phyloP scores from a whole-genome alignment of 352 stramenopile species.

The Globisporangium emineosum region DNA sequence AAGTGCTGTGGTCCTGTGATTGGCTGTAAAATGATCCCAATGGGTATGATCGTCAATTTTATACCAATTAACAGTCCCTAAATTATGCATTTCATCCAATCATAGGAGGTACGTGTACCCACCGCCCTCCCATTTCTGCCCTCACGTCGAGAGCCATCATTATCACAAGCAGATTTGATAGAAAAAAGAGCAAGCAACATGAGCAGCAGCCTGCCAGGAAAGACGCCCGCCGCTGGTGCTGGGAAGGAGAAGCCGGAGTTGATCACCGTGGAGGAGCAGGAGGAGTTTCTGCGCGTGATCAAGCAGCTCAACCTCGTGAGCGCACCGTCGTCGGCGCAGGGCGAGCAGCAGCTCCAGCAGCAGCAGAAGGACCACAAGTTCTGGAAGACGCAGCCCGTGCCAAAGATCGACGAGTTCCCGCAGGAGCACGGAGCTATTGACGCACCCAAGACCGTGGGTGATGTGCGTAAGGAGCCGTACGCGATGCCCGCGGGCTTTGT shows the following conservation, averaged over 20 bases:
- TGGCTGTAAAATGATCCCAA: not conserved
- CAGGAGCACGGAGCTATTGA: slow-evolving; percentile 92
- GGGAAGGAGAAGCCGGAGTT: slow-evolving; percentile 28
- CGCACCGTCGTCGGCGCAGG: slow-evolving; percentile 12
- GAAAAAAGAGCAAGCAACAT: not conserved
- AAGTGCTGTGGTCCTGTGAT: not conserved
- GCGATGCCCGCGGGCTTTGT: slow-evolving; percentile 95
- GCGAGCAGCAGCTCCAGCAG: slow-evolving; percentile 7
- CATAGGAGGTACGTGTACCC: not conserved
- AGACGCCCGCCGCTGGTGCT: slow-evolving; percentile 6
- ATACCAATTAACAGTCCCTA: not conserved
- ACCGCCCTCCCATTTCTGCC: not conserved
- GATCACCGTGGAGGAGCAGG: slow-evolving; percentile 53
- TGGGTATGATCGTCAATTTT: not conserved
- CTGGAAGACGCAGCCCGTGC: slow-evolving; percentile 90
- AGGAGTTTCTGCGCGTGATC: slow-evolving; percentile 67
- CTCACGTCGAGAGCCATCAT: not conserved
- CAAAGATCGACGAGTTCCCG: slow-evolving; percentile 58
- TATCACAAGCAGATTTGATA: not conserved
- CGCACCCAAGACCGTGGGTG: slow-evolving; percentile 79
- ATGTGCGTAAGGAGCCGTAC: slow-evolving; percentile 93
- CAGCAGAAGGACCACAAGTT: slow-evolving; percentile 77
- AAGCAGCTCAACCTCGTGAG: slow-evolving; percentile 60
- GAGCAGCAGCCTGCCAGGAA: not conserved
- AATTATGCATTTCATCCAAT: not conserved